A percentile compares a stretch with the other conserved stretches of the same genome.
Conservation (phyloP, 2,329 filamentous ascomycete genomes). For the Trichoderma sp. region DNA sequence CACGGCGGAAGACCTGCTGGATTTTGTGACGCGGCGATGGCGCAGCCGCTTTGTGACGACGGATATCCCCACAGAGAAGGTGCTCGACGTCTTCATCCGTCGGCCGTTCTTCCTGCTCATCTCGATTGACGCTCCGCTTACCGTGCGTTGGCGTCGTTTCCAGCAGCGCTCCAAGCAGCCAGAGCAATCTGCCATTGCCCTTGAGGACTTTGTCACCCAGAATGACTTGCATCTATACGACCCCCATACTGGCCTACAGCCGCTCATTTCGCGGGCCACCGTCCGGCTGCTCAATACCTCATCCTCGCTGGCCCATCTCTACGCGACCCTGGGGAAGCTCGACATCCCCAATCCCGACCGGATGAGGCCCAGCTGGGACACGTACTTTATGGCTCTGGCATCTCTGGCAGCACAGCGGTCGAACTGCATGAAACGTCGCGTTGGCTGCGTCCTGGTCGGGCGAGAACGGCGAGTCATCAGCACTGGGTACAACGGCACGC, state of each 20-base stretch:
- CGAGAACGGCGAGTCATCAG: constrained; percentile 81
- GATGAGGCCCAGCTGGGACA: constrained; percentile 87
- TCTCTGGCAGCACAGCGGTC: constrained; percentile 83
- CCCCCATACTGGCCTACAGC: constrained; percentile 60
- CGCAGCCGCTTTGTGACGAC: constrained; percentile 80
- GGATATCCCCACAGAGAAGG: constrained; percentile 69
- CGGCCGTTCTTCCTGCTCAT: constrained; percentile 92
- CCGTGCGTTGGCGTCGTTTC: constrained; percentile 78
- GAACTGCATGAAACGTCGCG: constrained; percentile 97
- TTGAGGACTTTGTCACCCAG: constrained; percentile 55
- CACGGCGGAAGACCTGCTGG: constrained; percentile 65
- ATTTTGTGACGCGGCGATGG: constrained; percentile 85
- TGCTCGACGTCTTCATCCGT: constrained; percentile 70
- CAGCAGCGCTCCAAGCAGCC: constrained; percentile 36
- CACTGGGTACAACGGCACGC: constrained; percentile 98
- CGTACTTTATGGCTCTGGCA: constrained; percentile 97
- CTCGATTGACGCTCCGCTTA: constrained; percentile 86
- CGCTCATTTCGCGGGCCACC: constrained; percentile 76
- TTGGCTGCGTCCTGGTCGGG: constrained; percentile 86
- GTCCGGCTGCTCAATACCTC: constrained; percentile 85
- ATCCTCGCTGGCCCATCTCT: constrained; percentile 65
- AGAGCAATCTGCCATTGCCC: constrained; percentile 33
- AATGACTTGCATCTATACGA: constrained; percentile 76
- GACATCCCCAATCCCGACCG: constrained; percentile 76
- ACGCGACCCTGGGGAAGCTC: constrained; percentile 67